Evolutionary conservation across 2,329 filamentous ascomycete species (phyloP).

Genomic region (Aspergillus ustus): DNA sequence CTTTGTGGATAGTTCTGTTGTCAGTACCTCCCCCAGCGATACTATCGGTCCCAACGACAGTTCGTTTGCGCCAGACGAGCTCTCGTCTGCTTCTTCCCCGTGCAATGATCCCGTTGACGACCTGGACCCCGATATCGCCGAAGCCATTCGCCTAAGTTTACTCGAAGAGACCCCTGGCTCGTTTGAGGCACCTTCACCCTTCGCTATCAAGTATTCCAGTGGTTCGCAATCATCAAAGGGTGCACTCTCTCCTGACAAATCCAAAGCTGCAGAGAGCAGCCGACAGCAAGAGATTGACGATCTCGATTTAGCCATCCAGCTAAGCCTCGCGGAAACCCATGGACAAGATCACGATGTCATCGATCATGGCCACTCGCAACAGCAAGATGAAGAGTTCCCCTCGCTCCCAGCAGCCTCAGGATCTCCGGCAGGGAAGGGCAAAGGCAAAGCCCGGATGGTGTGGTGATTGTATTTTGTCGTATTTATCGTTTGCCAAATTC

Average conservation of each 20-base stretch:
- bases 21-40: constrained; percentile 44
- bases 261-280: constrained; percentile 39
- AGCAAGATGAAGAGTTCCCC: constrained; percentile 41
- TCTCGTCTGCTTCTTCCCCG: constrained; percentile 43
- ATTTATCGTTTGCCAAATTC: not conserved
- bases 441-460: constrained; percentile 40
- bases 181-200: constrained; percentile 28
- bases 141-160: constrained; percentile 63
- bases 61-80: constrained; percentile 33
- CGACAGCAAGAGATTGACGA: constrained; percentile 58
- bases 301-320: constrained; percentile 64
- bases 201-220: constrained; percentile 44
- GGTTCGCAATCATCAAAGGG: constrained; percentile 24
- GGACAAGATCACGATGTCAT: constrained; percentile 48
- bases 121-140: constrained; percentile 63
- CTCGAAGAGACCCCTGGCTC: constrained; percentile 38
- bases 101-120: constrained; percentile 50
- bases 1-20: constrained; percentile 44
- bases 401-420: constrained; percentile 28
- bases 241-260: constrained; percentile 24
- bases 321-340: constrained; percentile 65
- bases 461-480: constrained; percentile 17
- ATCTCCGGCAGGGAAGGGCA: constrained; percentile 31
- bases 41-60: constrained; percentile 39
- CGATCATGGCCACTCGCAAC: constrained; percentile 30